Base-by-base conservation (phyloP, 371 early-diverging fungal species). In the Mortierella sp. region DNA sequence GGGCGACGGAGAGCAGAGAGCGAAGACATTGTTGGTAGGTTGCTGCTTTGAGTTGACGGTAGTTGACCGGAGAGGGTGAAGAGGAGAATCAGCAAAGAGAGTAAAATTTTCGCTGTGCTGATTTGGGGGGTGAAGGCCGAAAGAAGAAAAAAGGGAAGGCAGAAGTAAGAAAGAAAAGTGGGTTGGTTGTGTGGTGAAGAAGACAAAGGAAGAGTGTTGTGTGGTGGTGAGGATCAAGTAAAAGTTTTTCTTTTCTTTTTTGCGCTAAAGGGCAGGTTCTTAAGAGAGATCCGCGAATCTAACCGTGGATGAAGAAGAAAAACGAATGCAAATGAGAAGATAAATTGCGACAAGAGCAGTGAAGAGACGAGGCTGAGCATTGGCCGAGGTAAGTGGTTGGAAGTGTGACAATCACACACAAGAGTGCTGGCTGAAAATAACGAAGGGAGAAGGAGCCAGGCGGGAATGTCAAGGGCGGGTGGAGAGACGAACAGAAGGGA, bases 1-100 rank as follows among this genome's bases (percentile, higher is more conserved):
- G 77, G 79, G 37, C 75, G 69, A 53, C 78, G 77, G 69, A 83
- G 72, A 26, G 77, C 79, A 26, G 78, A 76, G 5, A 86, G 70
- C 74, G 84, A 79, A 53, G 78, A 79, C 44, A 64, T 64, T 19
- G 71, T 70, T 74, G 61, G 37, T 50, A n/a, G 48, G 48, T 48
- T 70, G 50, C 37, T 40, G 67, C 21, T 16, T 31, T 31, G 28
- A 14, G 34, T 57, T 71, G 64, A 28, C 13, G 31, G 10, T 72
- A 31, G 26, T 48, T 1, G 37, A 8, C 43, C 1, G 21, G 14
- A 3, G 14, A 34, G 16, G 21, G 61, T 6, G 37, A 44, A 16
- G 21, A 26, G 6, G 69, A 43, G 61, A 64, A 37, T 24, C 43
- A 50, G 46, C 40, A 40, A n/a, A 61, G 59, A 59, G 11, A 19